Base-by-base conservation (phyloP, 1,284 basidiomycete species). In the Leccinum variabile region DNA sequence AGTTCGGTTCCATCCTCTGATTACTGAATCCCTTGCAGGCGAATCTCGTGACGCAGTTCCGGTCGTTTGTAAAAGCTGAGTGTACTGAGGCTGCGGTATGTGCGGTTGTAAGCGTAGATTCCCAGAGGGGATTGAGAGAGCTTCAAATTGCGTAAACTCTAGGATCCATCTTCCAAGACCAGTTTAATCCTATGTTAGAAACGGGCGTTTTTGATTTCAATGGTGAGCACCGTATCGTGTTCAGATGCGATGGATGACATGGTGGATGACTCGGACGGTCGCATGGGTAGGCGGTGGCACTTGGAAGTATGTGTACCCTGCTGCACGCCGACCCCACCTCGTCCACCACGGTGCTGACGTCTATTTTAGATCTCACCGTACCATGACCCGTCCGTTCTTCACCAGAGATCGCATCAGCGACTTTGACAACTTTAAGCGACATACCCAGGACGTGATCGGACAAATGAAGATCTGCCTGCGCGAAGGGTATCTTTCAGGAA, bases 161-260 rank as follows among this genome's bases (percentile, higher is more conserved):
- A 28, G 25, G 25, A 4, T 4, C 25, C 25, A 28, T 28, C 25
- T 28, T 28, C 25, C 25, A 28, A 4, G 25, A 28, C 25, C 25
- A 4, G 25, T 28, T 28, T 28, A 28, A 28, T 13, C 66, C 70
- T 14, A 61, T 87, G 14, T 69, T 87, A 10, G 86, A 85, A 1
- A 78, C 79, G 3, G 86, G 85, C 0, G 82, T 86, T 2, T 87
- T 88, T 68, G 86, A 87, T 63, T 80, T 82, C 5, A 84, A 88
- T 64, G 83, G 85, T 80, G 60, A 61, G 74, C 59, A 5, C 9
- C 16, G 54, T 41, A 28, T 28, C 32, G n/a, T 49, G 6, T 33
- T 6, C 11, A 7, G 18, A 49, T 49, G 18, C 18, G n/a, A 32
- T 58, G 2, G 10, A 13, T 4, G 5, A 4, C 28, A n/a, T 5